Evolutionary conservation across 345 rosid species (phyloP).

Genomic region (Salix caprea): DNA sequence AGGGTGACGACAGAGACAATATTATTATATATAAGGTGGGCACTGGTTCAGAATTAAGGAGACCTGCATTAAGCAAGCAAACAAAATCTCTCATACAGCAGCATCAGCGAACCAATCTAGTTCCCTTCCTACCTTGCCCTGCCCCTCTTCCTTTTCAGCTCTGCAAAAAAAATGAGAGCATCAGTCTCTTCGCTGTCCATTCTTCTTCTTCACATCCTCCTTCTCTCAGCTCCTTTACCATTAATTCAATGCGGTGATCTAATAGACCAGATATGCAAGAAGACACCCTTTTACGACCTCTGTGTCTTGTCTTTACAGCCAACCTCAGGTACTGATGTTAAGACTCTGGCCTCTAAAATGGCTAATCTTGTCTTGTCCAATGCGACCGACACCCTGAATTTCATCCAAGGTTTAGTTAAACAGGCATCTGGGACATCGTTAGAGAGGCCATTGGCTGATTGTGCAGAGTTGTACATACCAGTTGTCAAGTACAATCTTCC

Average conservation of each 20-base stretch:
- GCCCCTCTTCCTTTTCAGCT: neutral
- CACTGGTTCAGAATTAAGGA: too few species aligned
- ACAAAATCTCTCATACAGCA: neutral
- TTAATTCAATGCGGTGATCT: constrained; percentile 28
- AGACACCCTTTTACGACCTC: constrained; percentile 68
- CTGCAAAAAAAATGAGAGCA: constrained; percentile 21
- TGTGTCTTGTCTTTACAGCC: constrained; percentile 47
- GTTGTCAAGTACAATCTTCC: constrained; percentile 78
- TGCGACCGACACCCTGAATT: constrained; percentile 51
- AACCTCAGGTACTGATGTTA: constrained; percentile 28
- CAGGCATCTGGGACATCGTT: constrained; percentile 42
- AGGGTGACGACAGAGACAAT: neutral
- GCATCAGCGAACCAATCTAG: neutral
- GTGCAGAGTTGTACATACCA: constrained; percentile 83
- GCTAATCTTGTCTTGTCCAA: constrained; percentile 46
- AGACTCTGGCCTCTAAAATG: constrained; percentile 41
- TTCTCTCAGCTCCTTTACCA: constrained; percentile 2
- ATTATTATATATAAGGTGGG: neutral
- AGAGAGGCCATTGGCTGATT: constrained; percentile 64
- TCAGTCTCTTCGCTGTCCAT: constrained; percentile 5
- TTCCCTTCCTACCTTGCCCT: neutral
- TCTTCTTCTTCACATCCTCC: constrained; percentile 14
- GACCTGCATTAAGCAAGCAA: neutral
- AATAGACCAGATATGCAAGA: constrained; percentile 55
- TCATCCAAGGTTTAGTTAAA: constrained; percentile 42